Evolutionary conservation across 2,329 filamentous ascomycete genomes (phyloP), one percentile per base, ranked within the genome.

Genomic region (Nemania abortiva): DNA sequence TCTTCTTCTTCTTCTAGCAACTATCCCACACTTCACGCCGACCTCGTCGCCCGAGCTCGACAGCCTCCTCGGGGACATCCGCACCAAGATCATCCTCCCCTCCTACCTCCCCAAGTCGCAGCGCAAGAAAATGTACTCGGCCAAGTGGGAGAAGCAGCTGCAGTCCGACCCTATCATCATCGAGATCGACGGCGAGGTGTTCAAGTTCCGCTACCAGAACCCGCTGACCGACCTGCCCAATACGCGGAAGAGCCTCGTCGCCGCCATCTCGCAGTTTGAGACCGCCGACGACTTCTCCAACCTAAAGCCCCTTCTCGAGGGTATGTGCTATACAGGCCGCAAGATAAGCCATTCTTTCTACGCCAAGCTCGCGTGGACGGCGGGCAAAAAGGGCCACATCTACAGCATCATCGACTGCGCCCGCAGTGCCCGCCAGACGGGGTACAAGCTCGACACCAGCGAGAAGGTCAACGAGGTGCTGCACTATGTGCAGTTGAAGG

Each of bases 21-120:
- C 78, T 58, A 80, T 84, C 69, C 78, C 85, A 65, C 72, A 77
- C 65, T 90, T 90, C 75, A 77, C 81, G 7, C 81, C 83, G 61
- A 85, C 87, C 4, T 86, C 86, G 15, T 85, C 86, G 52, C 71
- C 82, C 24, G 81, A 87, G 64, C 84, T 92, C 68, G 85, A 90
- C 77, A 66, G 77, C 13, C 75, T 85, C 37, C 85, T 92, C 69
- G 77, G 79, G 49, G 79, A 75, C 24, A 84, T 91, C 76, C 88
- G 89, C 71, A 80, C 84, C 54, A 86, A 86, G 73, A 84, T 90
- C 77, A 86, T 92, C 77, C 80, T 92, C 50, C 89, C 89, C n/a
- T 80, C 84, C 37, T 87, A 89, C 76, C 86, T 92, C 31, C 82
- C 85, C 24, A 66, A 77, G 31, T 79, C 81, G 59, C 86, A 91